Conservation (phyloP, 108 stramenopile genomes). For the Conticribra guillardii region DNA sequence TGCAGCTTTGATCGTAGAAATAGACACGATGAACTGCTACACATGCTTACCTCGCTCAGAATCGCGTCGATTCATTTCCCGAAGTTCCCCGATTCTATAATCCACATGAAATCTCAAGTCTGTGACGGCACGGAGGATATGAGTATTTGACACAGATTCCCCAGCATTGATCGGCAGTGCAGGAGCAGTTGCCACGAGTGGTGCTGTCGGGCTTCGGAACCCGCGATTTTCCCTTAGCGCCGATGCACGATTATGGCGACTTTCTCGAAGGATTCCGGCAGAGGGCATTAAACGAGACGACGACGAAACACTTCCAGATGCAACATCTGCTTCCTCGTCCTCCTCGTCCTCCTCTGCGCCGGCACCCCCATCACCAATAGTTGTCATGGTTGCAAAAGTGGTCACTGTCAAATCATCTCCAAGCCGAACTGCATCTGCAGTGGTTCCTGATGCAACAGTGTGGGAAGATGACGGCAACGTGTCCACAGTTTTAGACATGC, state of each 20-base stretch:
- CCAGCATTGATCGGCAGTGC: slow-evolving; percentile 18
- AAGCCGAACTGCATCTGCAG: slow-evolving; percentile 8
- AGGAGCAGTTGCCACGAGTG: neutral
- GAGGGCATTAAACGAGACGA: slow-evolving; percentile 18
- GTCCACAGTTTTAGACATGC: neutral
- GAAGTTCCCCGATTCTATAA: slow-evolving; percentile 42
- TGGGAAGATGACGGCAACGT: neutral
- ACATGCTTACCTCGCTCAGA: slow-evolving; percentile 38
- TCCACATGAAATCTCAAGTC: slow-evolving; percentile 47
- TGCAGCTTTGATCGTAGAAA: too few relatives aligned
- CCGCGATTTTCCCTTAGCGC: slow-evolving; percentile 4
- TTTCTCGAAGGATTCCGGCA: slow-evolving; percentile 33
- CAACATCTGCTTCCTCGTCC: slow-evolving; percentile 20
- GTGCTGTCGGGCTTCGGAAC: slow-evolving; percentile 5
- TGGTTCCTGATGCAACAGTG: slow-evolving; percentile 5
- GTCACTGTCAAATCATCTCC: slow-evolving; percentile 22
- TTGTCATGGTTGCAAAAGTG: slow-evolving; percentile 20
- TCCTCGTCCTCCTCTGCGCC: slow-evolving; percentile 5
- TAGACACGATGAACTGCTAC: too few relatives aligned
- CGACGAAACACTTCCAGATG: slow-evolving; percentile 14
- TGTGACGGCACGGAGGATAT: slow-evolving; percentile 47
- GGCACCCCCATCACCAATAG: slow-evolving; percentile 9
- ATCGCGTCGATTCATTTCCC: slow-evolving; percentile 30
- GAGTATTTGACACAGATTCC: slow-evolving; percentile 49
- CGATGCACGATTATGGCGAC: slow-evolving; percentile 29